Percentiles rank a stretch among this genome's conserved stretches.
These are phyloP conservation scores for Suhomyces maxii DNA, from an alignment of 1,139 yeast species.

Conservation along the genomic window DNA sequence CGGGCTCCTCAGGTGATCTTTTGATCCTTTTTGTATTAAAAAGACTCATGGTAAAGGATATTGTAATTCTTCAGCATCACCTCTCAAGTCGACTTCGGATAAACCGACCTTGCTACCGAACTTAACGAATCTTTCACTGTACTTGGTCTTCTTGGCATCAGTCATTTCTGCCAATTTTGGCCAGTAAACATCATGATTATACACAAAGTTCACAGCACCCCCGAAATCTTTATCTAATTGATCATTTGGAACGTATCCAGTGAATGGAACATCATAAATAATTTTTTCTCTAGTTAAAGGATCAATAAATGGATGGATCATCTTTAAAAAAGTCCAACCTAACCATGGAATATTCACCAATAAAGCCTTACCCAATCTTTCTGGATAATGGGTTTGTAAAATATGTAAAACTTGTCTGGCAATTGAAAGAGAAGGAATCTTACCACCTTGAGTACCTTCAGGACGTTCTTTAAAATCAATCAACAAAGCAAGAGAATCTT, in stretches of 20 bases:
- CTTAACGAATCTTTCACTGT: slow-evolving; percentile 60
- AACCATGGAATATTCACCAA: slow-evolving; percentile 91
- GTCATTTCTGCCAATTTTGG: slow-evolving; percentile 62
- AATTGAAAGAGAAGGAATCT: slow-evolving; percentile 80
- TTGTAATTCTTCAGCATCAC: slow-evolving; percentile 43
- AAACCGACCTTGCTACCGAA: slow-evolving; percentile 76
- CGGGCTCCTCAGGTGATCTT: too few species aligned
- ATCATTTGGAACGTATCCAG: slow-evolving; percentile 72
- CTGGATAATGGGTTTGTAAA: slow-evolving; percentile 94
- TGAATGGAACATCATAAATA: slow-evolving; percentile 86
- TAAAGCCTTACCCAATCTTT: slow-evolving; percentile 86
- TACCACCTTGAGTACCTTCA: slow-evolving; percentile 53
- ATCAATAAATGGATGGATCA: slow-evolving; percentile 92
- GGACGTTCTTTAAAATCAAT: slow-evolving; percentile 48
- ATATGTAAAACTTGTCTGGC: slow-evolving; percentile 84
- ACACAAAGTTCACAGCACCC: slow-evolving; percentile 80
- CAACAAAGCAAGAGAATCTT: slow-evolving; percentile 47
- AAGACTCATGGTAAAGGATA: slow-evolving; percentile 19
- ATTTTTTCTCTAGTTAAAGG: slow-evolving; percentile 92
- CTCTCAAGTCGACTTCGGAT: slow-evolving; percentile 80
- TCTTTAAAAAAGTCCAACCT: slow-evolving; percentile 84
- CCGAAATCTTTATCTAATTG: slow-evolving; percentile 85
- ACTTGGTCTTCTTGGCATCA: slow-evolving; percentile 51
- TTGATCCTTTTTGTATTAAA: background rate
- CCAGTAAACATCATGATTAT: slow-evolving; percentile 82